Base-by-base conservation (phyloP, 208 protist genomes). In the Trypanosoma grayi region DNA sequence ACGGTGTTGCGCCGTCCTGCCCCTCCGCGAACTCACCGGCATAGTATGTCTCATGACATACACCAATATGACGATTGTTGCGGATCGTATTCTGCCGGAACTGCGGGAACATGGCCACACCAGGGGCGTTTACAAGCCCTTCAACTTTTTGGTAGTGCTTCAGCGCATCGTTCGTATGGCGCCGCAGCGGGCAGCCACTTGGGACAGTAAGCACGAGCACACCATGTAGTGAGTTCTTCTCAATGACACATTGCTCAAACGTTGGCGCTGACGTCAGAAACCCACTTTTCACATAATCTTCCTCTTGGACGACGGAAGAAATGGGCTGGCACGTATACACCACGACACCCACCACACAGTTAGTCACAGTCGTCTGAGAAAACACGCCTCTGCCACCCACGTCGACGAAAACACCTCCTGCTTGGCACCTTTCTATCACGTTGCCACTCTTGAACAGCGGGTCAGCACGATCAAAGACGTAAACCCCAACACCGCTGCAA, bases 201-300 rank as follows among this genome's bases (percentile, higher is more conserved):
- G 78, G 63, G 46, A 86, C 82, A 56, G 71, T 83, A 9, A 90
- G 59, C 13, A 93, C 66, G 46, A 95, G 55, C 48, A 93, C 76
- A 16, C 89, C 89, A 67, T 95, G 83, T 30, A 77, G 45, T 27
- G 83, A 69, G 66, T 95, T 83, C 36, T 88, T 75, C 36, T 86
- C 81, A 59, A 95, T 89, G 9, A 56, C 54, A 66, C 88, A 90
- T 6, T 84, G 68, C 43, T 70, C 54, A 56, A 94, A 90, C 4
- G 47, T 63, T 18, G 83, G 65, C 6, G 79, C 55, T 11, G 85
- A 57, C 7, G 78, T 64, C 22, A 79, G 60, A 36, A 87, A 72
- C 24, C 41, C 62, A 7, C 61, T 77, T 25, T 66, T 52, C 0
- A 77, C 40, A 33, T 88, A 30, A 18, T 85, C 70, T 31, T 80